Percentiles rank a stretch among this genome's conserved stretches.
Evolutionary conservation across 164 flowering plant genomes (phyloP).

Genomic region (Cinnamomum chago): DNA sequence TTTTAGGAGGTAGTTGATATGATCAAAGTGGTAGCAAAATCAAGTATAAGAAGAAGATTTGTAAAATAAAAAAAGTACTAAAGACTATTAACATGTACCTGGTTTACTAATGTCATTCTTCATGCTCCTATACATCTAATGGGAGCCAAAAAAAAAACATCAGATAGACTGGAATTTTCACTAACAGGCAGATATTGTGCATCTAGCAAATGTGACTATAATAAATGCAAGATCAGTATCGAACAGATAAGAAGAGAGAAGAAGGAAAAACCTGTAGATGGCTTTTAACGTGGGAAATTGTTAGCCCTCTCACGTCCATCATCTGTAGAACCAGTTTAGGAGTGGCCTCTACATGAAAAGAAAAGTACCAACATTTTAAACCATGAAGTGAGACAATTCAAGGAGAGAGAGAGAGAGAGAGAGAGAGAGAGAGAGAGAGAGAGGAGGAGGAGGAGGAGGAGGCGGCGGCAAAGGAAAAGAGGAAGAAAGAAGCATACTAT

Average conservation of each 20-base stretch:
- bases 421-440: too few relatives aligned
- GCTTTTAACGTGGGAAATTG: slow-evolving; percentile 90
- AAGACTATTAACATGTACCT: slow-evolving; percentile 29
- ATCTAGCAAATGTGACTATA: too few relatives aligned
- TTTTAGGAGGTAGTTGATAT: too few relatives aligned
- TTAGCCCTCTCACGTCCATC: slow-evolving; percentile 85
- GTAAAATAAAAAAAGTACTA: too few relatives aligned
- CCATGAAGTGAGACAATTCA: not conserved
- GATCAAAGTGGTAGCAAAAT: too few relatives aligned
- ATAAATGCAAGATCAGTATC: not conserved
- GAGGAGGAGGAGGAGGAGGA: not conserved
- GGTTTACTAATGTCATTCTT: slow-evolving; percentile 42
- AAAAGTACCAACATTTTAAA: not conserved
- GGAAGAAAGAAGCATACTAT: slow-evolving; percentile 38
- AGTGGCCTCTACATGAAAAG: slow-evolving; percentile 55
- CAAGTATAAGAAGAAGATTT: too few relatives aligned
- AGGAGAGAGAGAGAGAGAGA: not conserved
- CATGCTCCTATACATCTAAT: slow-evolving; percentile 82
- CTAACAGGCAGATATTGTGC: too few relatives aligned
- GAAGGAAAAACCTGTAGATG: slow-evolving; percentile 67
- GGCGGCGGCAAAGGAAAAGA: too few relatives aligned
- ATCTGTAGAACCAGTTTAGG: slow-evolving; percentile 83
- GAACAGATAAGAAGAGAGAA: not conserved
- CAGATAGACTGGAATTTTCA: not conserved
- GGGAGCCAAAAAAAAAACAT: not conserved